A percentile compares a stretch with the other conserved stretches of the same genome.
Conservation (phyloP, 2,329 filamentous ascomycete genomes). For the Akanthomyces uredinophilus region DNA sequence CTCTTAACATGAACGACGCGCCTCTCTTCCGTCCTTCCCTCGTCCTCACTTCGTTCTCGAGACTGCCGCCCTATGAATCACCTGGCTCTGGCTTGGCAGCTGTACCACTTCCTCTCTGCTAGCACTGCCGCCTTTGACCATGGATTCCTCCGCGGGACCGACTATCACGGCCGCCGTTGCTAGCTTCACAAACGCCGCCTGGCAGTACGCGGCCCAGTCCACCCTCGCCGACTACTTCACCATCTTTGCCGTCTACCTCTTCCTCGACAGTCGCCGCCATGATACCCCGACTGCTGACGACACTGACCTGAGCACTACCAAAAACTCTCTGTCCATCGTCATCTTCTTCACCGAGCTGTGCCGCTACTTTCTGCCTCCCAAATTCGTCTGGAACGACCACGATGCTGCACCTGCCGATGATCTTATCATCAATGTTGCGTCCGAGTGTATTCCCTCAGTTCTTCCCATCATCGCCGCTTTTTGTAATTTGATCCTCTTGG, state of each 20-base stretch:
- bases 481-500: not conserved
- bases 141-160: constrained; percentile 21
- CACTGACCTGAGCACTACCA: not conserved
- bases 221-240: constrained; percentile 16
- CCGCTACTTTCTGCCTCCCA: not conserved
- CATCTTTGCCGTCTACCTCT: constrained; percentile 31
- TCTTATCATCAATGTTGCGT: not conserved
- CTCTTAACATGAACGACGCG: too few relatives aligned
- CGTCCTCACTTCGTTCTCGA: too few relatives aligned
- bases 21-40: too few relatives aligned
- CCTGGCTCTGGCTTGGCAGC: not conserved
- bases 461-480: not conserved
- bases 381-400: not conserved
- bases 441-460: not conserved
- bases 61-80: not conserved
- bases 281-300: not conserved
- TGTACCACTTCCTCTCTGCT: too few relatives aligned
- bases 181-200: not conserved
- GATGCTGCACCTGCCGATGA: not conserved
- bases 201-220: not conserved
- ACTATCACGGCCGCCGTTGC: constrained; percentile 27
- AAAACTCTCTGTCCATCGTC: not conserved
- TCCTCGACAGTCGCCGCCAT: constrained; percentile 19
- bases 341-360: not conserved
- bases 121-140: not conserved